phyloP scores from a whole-genome alignment of 257 asterid species.

The Phtheirospermum japonicum region DNA sequence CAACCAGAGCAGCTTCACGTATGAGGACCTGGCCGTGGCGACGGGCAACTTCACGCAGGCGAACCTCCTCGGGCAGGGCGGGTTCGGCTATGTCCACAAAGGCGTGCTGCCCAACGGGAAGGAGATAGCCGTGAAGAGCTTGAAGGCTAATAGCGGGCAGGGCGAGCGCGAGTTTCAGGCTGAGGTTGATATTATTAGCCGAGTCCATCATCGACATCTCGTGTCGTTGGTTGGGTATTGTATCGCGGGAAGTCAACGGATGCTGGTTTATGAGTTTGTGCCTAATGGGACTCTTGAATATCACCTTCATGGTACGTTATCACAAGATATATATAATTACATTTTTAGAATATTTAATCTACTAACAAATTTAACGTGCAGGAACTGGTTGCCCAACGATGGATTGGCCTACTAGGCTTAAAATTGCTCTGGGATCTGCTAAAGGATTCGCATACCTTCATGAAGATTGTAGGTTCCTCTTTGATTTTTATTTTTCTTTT shows the following conservation, averaged over 20 bases:
- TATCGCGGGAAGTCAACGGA: conserved; percentile 47
- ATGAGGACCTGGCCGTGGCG: conserved; percentile 53
- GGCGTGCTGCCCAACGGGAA: conserved; percentile 66
- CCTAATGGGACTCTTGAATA: conserved; percentile 49
- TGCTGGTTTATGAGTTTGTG: conserved; percentile 63
- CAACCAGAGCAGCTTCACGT: conserved; percentile 52
- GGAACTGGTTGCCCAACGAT: conserved; percentile 60
- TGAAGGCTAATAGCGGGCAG: conserved; percentile 57
- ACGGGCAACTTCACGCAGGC: conserved; percentile 43
- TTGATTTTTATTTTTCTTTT: not conserved
- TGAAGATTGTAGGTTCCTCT: conserved; percentile 62
- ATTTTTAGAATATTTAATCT: too few relatives aligned
- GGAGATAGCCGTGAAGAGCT: conserved; percentile 53
- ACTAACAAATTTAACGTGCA: conserved; percentile 7
- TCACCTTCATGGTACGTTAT: conserved; percentile 66
- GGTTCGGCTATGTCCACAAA: conserved; percentile 67
- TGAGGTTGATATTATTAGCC: conserved; percentile 60
- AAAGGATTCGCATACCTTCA: conserved; percentile 92
- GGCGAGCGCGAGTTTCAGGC: conserved; percentile 70
- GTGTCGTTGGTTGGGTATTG: conserved; percentile 68
- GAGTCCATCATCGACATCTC: conserved; percentile 66
- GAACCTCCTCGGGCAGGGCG: conserved; percentile 65
- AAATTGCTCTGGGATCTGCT: conserved; percentile 81
- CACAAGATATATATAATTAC: too few relatives aligned
- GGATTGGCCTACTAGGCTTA: conserved; percentile 72